Conservation (phyloP, 1,284 basidiomycete species). For the Ustilago tritici region DNA sequence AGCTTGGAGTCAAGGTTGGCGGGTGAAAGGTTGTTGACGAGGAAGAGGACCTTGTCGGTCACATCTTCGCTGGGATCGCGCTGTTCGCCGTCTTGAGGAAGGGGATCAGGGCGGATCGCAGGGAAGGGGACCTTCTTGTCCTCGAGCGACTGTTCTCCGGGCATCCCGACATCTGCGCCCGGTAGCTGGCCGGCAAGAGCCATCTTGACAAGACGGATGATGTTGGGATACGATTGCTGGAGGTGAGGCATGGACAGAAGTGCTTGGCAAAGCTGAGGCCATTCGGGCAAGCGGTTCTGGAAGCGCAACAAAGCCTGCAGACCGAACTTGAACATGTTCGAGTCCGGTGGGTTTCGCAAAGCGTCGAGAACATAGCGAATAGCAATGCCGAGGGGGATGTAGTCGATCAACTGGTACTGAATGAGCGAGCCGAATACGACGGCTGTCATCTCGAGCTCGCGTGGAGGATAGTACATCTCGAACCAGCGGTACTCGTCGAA, state of each 20-base stretch:
- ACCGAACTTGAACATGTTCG: conserved; percentile 95
- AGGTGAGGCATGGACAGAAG: conserved; percentile 88
- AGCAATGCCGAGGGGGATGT: conserved; percentile 94
- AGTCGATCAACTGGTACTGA: conserved; percentile 91
- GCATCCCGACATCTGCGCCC: conserved; percentile 37
- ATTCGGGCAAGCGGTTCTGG: conserved; percentile 87
- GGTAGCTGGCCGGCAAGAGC: conserved; percentile 50
- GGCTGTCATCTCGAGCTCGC: conserved; percentile 94
- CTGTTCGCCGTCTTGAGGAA: conserved; percentile 69
- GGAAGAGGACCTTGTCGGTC: conserved; percentile 95
- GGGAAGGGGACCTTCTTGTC: conserved; percentile 71
- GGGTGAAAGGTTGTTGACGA: conserved; percentile 96
- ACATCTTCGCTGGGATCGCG: conserved; percentile 82
- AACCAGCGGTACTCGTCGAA: conserved; percentile 99
- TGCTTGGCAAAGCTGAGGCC: conserved; percentile 92
- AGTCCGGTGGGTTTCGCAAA: conserved; percentile 79
- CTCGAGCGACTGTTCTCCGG: conserved; percentile 38
- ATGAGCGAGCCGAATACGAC: conserved; percentile 97
- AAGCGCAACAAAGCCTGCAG: conserved; percentile 90
- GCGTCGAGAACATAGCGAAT: conserved; percentile 97
- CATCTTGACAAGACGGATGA: conserved; percentile 71
- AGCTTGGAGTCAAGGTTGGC: conserved; percentile 85
- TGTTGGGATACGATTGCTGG: conserved; percentile 85
- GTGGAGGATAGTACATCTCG: conserved; percentile 88
- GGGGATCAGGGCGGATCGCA: conserved; percentile 68